Evolutionary conservation across 352 stramenopile genomes (phyloP), one percentile per base, ranked within the genome.

Genomic region (Phytophthora melonis): DNA sequence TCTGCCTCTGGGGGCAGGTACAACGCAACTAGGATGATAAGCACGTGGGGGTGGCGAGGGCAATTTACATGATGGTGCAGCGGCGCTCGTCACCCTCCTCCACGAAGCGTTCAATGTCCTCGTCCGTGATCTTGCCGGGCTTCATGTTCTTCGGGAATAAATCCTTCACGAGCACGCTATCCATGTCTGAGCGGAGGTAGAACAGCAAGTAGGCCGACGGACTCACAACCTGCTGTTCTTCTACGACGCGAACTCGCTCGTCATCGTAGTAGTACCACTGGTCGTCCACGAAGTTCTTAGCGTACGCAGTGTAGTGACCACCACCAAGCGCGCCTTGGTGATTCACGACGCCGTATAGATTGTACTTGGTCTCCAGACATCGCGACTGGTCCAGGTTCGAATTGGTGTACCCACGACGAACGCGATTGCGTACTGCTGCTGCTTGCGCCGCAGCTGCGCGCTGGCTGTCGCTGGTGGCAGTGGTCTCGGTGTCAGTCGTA

Each of bases 241-340:
- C 89, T 2, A 98, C 84, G 10, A 96, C 80, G 60, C 90, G 88
- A 36, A 96, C 90, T 34, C 90, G 89, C 75, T 96, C 89, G 67
- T 97, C 91, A 69, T 97, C 91, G 68, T 96, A 97, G 72, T 91
- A 96, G 57, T 97, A 97, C 91, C 91, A 97, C 74, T 97, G 90
- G 50, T 94, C 88, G 56, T 96, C 89, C 34, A 95, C 58, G 63
- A 93, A 93, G 75, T 97, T 97, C 64, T 96, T 96, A 14, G 90
- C 91, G 58, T 97, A 94, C 32, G 91, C 89, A 11, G 90, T 97
- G 76, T 97, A 97, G 61, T 97, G 91, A 5, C 91, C 91, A 5
- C 91, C 91, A 8, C 90, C 90, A 9, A 97, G 89, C 39, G 90
- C 91, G 1, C 91, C 91, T 58, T 96, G 88, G 75, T 97, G 91